Conservation (phyloP, 441 rosid genomes). For the Dalechampia spathulata region DNA sequence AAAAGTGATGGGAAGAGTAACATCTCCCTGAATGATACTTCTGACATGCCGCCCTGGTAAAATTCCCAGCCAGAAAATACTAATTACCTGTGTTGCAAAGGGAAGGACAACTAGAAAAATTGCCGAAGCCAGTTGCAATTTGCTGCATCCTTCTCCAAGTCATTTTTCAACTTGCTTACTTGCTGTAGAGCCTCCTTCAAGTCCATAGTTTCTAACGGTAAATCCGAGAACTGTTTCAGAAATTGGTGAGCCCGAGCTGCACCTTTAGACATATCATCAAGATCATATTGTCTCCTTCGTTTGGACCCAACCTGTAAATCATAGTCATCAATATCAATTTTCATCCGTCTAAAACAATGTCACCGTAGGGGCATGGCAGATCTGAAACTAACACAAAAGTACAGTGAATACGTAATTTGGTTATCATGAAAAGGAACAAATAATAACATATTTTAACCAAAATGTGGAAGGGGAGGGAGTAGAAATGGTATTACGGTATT, state of each 20-base stretch:
- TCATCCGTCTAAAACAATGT: not conserved
- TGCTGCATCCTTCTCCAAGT: slow-evolving; percentile 61
- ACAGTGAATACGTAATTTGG: not conserved
- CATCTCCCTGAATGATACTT: not conserved
- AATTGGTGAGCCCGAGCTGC: slow-evolving; percentile 72
- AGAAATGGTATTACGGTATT: too few relatives aligned
- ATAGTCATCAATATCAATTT: not conserved
- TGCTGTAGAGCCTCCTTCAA: slow-evolving; percentile 57
- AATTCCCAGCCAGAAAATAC: not conserved
- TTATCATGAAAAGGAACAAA: not conserved
- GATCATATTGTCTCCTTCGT: slow-evolving; percentile 52
- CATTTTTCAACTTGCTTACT: slow-evolving; percentile 48
- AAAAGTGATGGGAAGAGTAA: slow-evolving; percentile 7
- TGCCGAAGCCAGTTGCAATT: slow-evolving; percentile 66
- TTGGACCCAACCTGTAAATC: slow-evolving; percentile 55
- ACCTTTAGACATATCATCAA: slow-evolving; percentile 58
- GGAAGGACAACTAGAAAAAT: slow-evolving; percentile 32
- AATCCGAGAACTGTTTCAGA: slow-evolving; percentile 68
- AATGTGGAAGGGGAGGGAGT: too few relatives aligned
- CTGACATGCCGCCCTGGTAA: not conserved
- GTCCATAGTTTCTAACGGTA: slow-evolving; percentile 86
- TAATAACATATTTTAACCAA: not conserved
- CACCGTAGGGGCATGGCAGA: not conserved
- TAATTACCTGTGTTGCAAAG: not conserved
- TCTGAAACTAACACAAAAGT: not conserved